phyloP scores from a whole-genome alignment of 2,329 filamentous ascomycete species.

The Trichoderma afroharzianum region DNA sequence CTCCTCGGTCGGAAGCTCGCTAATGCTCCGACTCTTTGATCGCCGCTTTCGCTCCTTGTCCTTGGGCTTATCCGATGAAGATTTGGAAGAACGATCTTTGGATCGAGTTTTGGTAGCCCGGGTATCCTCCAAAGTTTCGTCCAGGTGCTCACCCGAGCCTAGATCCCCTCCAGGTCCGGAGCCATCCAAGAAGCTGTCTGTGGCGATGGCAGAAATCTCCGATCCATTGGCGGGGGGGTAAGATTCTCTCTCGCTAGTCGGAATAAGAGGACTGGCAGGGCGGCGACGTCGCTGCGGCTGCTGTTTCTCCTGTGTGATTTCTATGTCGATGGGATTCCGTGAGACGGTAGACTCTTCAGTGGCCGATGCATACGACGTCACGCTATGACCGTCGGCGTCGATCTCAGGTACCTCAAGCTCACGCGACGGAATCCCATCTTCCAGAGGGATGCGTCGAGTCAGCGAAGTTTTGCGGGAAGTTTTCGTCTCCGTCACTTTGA shows the following conservation, averaged over 20 bases:
- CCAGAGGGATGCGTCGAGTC: constrained; percentile 52
- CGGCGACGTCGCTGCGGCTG: constrained; percentile 57
- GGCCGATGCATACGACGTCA: constrained; percentile 72
- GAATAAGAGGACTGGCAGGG: constrained; percentile 65
- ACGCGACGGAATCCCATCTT: constrained; percentile 37
- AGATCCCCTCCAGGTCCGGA: constrained; percentile 43
- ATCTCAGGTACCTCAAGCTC: constrained; percentile 44
- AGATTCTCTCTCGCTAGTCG: constrained; percentile 51
- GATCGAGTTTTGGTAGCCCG: constrained; percentile 44
- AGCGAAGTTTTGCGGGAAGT: constrained; percentile 65
- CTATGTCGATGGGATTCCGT: constrained; percentile 79
- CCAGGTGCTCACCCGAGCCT: constrained; percentile 31
- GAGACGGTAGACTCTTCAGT: constrained; percentile 77
- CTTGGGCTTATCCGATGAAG: constrained; percentile 40
- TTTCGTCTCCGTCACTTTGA: constrained; percentile 81
- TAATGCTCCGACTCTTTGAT: constrained; percentile 47
- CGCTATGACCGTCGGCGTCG: constrained; percentile 60
- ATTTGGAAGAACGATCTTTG: constrained; percentile 37
- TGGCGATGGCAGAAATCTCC: constrained; percentile 76
- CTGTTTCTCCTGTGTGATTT: constrained; percentile 64
- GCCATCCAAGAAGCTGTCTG: constrained; percentile 60
- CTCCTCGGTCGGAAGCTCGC: constrained; percentile 48
- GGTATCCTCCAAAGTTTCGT: constrained; percentile 40
- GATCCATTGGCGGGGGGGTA: constrained; percentile 68
- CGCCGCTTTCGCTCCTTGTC: constrained; percentile 49